Evolutionary conservation across 306 rosid genomes (phyloP).

Genomic region (Aeschynomene evenia): DNA sequence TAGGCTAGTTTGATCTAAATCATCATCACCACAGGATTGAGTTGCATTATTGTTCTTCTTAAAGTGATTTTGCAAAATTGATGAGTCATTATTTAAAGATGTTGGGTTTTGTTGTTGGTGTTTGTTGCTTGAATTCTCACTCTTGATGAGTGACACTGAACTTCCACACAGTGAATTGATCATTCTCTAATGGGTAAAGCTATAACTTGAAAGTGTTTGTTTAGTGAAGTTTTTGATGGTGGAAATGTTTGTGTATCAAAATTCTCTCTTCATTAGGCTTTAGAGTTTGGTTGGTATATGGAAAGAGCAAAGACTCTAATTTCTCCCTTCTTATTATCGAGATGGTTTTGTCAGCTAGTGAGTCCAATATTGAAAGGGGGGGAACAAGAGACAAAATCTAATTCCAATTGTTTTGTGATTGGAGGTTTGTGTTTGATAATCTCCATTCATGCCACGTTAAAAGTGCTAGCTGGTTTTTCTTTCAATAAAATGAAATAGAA

Average conservation of each 20-base stretch:
- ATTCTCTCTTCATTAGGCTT: slow-evolving; percentile 20
- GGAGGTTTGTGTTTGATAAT: slow-evolving; percentile 42
- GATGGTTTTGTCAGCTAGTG: slow-evolving; percentile 11
- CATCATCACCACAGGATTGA: slow-evolving; percentile 44
- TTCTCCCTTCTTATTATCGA: slow-evolving; percentile 50
- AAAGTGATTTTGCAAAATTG: slow-evolving; percentile 44
- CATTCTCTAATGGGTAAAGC: slow-evolving; percentile 34
- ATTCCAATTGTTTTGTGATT: slow-evolving; percentile 35
- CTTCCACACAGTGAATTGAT: slow-evolving; percentile 80
- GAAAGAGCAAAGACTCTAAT: slow-evolving; percentile 42
- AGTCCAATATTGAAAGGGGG: slow-evolving; percentile 20
- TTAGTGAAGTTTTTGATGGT: background rate
- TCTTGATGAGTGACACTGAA: slow-evolving; percentile 55
- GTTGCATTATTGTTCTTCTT: slow-evolving; percentile 30
- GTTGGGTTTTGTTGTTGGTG: slow-evolving; percentile 49
- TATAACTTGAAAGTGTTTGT: background rate
- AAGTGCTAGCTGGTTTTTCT: slow-evolving; percentile 51
- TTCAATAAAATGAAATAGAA: background rate
- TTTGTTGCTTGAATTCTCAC: slow-evolving; percentile 55
- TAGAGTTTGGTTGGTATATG: slow-evolving; percentile 33
- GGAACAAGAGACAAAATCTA: slow-evolving; percentile 33
- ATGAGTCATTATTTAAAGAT: slow-evolving; percentile 46
- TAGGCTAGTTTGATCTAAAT: slow-evolving; percentile 46
- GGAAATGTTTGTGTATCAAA: background rate
- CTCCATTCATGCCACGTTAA: slow-evolving; percentile 40